These are phyloP conservation scores for Alternaria conjuncta DNA, from an alignment of 2,329 filamentous ascomycete species.

Conservation along the genomic window DNA sequence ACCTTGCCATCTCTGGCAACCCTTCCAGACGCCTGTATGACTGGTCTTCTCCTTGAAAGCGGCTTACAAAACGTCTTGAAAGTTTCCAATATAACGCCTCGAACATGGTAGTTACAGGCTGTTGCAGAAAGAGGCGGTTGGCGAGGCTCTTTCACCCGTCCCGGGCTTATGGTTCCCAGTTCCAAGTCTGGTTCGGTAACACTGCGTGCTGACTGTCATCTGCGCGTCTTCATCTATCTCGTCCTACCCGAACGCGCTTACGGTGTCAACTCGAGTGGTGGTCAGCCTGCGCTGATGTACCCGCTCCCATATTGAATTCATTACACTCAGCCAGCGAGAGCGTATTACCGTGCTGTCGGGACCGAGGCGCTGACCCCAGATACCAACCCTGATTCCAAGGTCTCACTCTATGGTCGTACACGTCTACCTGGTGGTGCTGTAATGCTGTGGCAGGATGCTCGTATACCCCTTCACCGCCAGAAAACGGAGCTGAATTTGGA, in stretches of 20 bases:
- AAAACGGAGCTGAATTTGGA: slow-evolving; percentile 4
- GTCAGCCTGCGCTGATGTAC: slow-evolving; percentile 32
- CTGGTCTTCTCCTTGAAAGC: neutral
- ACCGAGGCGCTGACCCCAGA: slow-evolving; percentile 14
- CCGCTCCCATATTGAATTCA: slow-evolving; percentile 21
- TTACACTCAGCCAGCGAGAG: slow-evolving; percentile 9
- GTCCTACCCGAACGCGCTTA: slow-evolving; percentile 20
- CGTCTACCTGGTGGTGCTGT: slow-evolving; percentile 6
- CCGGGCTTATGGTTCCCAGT: slow-evolving; percentile 16
- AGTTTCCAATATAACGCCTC: slow-evolving; percentile 5
- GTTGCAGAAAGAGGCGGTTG: slow-evolving; percentile 1
- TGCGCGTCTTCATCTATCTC: slow-evolving; percentile 25
- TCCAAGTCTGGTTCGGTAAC: slow-evolving; percentile 30
- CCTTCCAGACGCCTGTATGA: neutral
- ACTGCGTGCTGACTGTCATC: slow-evolving; percentile 42
- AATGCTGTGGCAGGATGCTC: neutral
- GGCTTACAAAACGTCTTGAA: slow-evolving; percentile 15
- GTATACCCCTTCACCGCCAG: slow-evolving; percentile 13
- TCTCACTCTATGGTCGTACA: slow-evolving; percentile 14
- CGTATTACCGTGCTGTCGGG: slow-evolving; percentile 15
- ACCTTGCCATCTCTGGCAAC: neutral
- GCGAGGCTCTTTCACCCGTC: slow-evolving; percentile 4
- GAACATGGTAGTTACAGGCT: neutral
- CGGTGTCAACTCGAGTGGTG: slow-evolving; percentile 23
- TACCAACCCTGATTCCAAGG: slow-evolving; percentile 12